phyloP scores from a whole-genome alignment of 495 filamentous ascomycete species.

The Aspergillus nidulans region DNA sequence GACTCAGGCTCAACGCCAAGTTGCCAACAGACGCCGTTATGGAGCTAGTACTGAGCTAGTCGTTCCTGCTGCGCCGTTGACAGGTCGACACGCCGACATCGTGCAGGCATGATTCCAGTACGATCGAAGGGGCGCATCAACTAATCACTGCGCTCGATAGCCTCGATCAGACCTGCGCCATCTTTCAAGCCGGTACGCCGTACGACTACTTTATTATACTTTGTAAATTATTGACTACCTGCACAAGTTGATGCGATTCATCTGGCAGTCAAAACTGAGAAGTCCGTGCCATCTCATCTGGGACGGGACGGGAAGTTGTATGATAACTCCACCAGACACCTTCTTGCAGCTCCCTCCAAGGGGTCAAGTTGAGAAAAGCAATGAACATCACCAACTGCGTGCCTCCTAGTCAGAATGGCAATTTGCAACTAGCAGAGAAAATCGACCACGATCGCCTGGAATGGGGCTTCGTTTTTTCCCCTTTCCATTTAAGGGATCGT shows the following conservation, averaged over 20 bases:
- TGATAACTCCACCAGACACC: not conserved
- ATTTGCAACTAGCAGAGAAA: not conserved
- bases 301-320: not conserved
- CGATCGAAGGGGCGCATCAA: conserved; percentile 7
- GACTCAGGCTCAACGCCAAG: conserved; percentile 11
- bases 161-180: conserved; percentile 5
- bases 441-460: not conserved
- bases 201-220: not conserved
- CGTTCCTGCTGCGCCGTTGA: conserved; percentile 14
- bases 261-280: not conserved
- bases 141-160: conserved; percentile 3
- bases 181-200: not conserved
- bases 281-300: not conserved
- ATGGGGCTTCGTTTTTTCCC: not conserved
- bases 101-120: conserved; percentile 4
- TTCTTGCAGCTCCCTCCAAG: not conserved
- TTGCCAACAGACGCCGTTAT: conserved; percentile 4
- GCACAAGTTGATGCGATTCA: not conserved
- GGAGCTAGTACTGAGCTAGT: conserved; percentile 7
- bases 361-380: not conserved
- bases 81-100: conserved; percentile 5
- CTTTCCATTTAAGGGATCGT: not conserved
- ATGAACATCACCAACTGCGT: not conserved
- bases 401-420: not conserved
- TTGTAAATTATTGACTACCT: not conserved